These are phyloP conservation scores for Cyberlindnera xylosilytica DNA, from an alignment of 805 yeast genomes.

Conservation along the genomic window DNA sequence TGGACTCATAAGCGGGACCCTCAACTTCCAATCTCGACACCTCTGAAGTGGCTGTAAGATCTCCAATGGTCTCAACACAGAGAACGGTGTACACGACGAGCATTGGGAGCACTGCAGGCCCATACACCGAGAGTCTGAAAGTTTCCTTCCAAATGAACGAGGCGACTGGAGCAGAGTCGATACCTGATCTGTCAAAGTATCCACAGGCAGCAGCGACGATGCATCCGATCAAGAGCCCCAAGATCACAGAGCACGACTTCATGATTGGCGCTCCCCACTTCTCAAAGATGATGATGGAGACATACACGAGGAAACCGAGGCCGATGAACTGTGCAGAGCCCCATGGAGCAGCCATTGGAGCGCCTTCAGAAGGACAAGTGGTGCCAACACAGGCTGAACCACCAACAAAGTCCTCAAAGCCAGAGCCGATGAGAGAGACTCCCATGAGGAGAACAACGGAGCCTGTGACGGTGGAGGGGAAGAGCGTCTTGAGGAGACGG, in stretches of 20 bases:
- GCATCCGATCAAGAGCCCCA: constrained; percentile 83
- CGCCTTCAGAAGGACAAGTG: constrained; percentile 48
- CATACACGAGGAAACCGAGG: constrained; percentile 78
- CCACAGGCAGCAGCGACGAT: constrained; percentile 91
- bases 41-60: constrained; percentile 89
- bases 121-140: constrained; percentile 71
- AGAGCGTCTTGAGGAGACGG: constrained; percentile 60
- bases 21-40: constrained; percentile 82
- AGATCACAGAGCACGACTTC: constrained; percentile 89
- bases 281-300: constrained; percentile 71
- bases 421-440: constrained; percentile 61
- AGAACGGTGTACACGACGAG: constrained; percentile 76
- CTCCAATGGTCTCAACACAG: constrained; percentile 93
- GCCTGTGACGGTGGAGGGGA: constrained; percentile 90
- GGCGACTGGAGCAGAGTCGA: constrained; percentile 75
- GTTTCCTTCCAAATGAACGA: constrained; percentile 89
- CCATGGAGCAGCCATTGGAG: constrained; percentile 64
- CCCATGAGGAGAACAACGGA: constrained; percentile 90
- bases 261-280: constrained; percentile 91
- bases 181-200: constrained; percentile 59
- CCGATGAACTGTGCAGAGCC: constrained; percentile 91
- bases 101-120: constrained; percentile 83
- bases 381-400: constrained; percentile 64
- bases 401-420: constrained; percentile 84
- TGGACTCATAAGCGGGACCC: constrained; percentile 74